Evolutionary conservation across 495 filamentous ascomycete genomes (phyloP).

Genomic region (Sordaria brevicollis): DNA sequence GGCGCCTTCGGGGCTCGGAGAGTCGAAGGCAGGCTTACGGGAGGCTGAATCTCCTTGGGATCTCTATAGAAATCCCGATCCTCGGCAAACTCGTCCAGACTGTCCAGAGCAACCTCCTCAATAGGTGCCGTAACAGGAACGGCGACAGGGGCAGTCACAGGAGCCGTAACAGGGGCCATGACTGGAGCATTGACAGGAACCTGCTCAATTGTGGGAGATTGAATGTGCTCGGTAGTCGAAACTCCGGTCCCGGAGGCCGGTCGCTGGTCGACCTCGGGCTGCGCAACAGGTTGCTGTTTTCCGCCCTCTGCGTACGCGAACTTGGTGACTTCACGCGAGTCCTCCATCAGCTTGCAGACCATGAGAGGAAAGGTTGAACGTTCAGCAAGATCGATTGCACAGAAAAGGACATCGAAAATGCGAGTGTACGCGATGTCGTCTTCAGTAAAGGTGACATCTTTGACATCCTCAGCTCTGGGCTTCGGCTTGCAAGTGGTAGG

Average conservation of each 20-base stretch:
- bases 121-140: neutral
- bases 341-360: conserved; percentile 1
- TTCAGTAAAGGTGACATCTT: neutral
- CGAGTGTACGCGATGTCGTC: conserved; percentile 16
- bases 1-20: neutral
- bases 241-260: neutral
- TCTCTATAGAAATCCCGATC: conserved; percentile 14
- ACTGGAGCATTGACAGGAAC: neutral
- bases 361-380: conserved; percentile 15
- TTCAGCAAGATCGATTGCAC: conserved; percentile 14
- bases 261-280: neutral
- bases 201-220: neutral
- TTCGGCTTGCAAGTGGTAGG: conserved; percentile 14
- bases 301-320: conserved; percentile 15
- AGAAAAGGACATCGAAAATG: conserved; percentile 10
- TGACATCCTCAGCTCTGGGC: conserved; percentile 14
- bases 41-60: neutral
- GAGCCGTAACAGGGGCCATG: neutral
- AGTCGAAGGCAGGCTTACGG: neutral
- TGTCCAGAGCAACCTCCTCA: neutral
- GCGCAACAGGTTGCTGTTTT: conserved; percentile 4
- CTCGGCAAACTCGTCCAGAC: conserved; percentile 19
- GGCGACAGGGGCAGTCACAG: neutral
- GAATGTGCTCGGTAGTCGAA: neutral
- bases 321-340: conserved; percentile 3